Conservation (phyloP, 768 basidiomycete genomes). For the Suillus americanus region DNA sequence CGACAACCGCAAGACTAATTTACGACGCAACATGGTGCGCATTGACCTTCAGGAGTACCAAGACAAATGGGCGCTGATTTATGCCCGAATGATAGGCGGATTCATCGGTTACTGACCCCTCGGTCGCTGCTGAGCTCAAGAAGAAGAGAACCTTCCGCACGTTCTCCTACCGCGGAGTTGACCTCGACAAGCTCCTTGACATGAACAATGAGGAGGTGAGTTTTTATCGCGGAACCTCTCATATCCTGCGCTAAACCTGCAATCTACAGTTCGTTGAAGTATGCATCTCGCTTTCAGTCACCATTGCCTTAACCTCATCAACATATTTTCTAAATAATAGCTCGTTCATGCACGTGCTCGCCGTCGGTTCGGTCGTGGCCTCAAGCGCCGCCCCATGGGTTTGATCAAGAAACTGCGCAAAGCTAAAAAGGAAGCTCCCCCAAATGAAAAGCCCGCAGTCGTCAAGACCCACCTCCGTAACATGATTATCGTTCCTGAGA, state of each 20-base stretch:
- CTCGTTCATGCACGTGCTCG: constrained; percentile 99
- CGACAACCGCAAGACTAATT: constrained; percentile 24
- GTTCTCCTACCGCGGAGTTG: constrained; percentile 97
- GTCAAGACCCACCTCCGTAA: constrained; percentile 99
- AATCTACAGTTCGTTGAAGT: constrained; percentile 73
- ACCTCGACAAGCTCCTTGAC: constrained; percentile 98
- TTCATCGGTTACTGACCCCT: constrained; percentile 82
- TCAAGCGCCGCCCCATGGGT: constrained; percentile 98
- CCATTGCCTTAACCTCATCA: constrained; percentile 6
- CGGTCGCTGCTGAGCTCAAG: constrained; percentile 95
- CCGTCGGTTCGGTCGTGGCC: constrained; percentile 97
- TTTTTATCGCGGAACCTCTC: neutral
- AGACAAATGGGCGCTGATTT: constrained; percentile 1
- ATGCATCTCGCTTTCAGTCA: constrained; percentile 29
- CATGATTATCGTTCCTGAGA: constrained; percentile 99
- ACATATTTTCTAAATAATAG: constrained; percentile 36
- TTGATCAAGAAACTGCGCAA: constrained; percentile 99
- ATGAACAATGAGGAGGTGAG: constrained; percentile 92
- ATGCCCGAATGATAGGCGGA: constrained; percentile 62
- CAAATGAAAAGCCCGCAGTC: constrained; percentile 97
- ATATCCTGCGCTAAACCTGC: neutral
- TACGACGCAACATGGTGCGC: constrained; percentile 36
- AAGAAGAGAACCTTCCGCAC: constrained; percentile 99
- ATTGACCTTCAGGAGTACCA: neutral
- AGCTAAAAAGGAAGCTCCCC: constrained; percentile 98